phyloP scores from a whole-genome alignment of 768 basidiomycete genomes.

The Hypholoma fasciculare region DNA sequence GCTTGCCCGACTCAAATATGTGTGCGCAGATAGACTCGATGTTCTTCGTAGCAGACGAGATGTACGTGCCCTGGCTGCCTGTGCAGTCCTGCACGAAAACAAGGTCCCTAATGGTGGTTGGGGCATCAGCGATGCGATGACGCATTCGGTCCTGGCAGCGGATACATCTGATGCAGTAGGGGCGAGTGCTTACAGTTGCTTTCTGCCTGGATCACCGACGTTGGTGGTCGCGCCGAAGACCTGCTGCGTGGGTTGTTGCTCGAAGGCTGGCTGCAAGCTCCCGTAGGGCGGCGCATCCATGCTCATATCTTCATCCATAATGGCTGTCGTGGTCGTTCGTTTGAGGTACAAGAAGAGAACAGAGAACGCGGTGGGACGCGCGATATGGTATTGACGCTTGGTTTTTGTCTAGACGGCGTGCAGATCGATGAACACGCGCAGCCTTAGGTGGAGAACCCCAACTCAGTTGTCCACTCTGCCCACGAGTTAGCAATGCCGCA shows the following conservation, averaged over 20 bases:
- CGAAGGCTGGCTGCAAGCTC: conserved; percentile 34
- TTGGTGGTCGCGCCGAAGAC: conserved; percentile 20
- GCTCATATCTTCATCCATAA: conserved; percentile 84
- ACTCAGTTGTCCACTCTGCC: conserved; percentile 6
- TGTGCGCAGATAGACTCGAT: conserved; percentile 94
- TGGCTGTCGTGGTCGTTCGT: conserved; percentile 20
- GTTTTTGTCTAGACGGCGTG: conserved; percentile 2
- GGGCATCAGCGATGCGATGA: conserved; percentile 8
- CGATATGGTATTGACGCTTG: neutral
- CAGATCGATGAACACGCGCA: conserved; percentile 26
- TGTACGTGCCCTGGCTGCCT: conserved; percentile 88
- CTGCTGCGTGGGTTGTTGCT: conserved; percentile 35
- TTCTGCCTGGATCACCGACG: conserved; percentile 42
- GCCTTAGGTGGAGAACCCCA: conserved; percentile 8
- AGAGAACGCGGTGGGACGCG: neutral
- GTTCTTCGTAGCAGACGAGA: conserved; percentile 93
- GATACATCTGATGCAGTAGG: neutral
- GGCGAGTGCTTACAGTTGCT: conserved; percentile 67
- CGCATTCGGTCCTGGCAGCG: neutral
- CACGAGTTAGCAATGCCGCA: conserved; percentile 24
- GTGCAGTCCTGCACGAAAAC: conserved; percentile 97
- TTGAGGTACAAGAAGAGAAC: neutral
- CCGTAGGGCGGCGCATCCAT: conserved; percentile 43
- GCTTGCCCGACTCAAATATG: conserved; percentile 92
- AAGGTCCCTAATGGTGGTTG: conserved; percentile 61